These are phyloP conservation scores for Trichoderma endophyticum DNA, from an alignment of 2,329 filamentous ascomycete species.

Conservation along the genomic window DNA sequence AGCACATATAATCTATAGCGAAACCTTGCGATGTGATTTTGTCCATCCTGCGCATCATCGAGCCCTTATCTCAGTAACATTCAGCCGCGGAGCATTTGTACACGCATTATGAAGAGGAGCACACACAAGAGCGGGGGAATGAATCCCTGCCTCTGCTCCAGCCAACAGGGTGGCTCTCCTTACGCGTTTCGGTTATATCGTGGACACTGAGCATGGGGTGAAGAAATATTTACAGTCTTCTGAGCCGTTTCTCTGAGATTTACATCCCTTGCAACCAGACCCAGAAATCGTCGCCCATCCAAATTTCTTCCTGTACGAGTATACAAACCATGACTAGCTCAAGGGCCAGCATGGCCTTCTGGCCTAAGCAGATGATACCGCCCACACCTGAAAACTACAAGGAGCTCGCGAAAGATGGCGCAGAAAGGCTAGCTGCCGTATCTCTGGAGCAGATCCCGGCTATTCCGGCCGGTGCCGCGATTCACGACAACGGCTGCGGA, in stretches of 20 bases:
- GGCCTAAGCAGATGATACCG: constrained; percentile 10
- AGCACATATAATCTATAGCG: not conserved
- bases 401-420: constrained; percentile 4
- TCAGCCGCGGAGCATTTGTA: not conserved
- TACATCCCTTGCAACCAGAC: not conserved
- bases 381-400: constrained; percentile 13
- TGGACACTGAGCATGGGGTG: not conserved
- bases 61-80: not conserved
- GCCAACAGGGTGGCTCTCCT: not conserved
- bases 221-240: not conserved
- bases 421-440: constrained; percentile 4
- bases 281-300: not conserved
- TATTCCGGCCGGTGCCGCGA: constrained; percentile 2
- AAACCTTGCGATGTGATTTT: not conserved
- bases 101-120: not conserved
- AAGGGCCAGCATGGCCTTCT: not conserved
- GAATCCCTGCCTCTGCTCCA: not conserved
- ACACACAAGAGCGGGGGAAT: not conserved
- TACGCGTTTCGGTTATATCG: constrained; percentile 8
- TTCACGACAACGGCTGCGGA: constrained; percentile 16
- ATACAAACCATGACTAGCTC: not conserved
- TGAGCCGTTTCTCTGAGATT: not conserved
- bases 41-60: not conserved
- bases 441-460: constrained; percentile 7
- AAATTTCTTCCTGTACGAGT: not conserved